phyloP scores from a whole-genome alignment of 805 yeast species.

The Saccharomycopsis capsularis region DNA sequence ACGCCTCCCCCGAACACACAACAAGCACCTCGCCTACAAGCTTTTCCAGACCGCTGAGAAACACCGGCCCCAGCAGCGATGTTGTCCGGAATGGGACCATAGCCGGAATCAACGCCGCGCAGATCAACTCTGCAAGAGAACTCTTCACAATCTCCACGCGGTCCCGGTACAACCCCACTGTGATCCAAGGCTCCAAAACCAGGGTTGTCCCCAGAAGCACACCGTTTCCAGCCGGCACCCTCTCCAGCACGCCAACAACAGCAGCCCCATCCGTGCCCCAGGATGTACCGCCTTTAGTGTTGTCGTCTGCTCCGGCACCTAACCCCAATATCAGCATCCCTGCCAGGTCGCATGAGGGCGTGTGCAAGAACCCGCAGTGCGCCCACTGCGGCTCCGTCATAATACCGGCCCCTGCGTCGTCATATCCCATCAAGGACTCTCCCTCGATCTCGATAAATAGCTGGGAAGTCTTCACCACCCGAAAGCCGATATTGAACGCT shows the following conservation, averaged over 20 bases:
- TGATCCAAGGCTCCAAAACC: background rate
- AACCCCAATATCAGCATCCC: slow-evolving; percentile 28
- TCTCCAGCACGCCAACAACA: background rate
- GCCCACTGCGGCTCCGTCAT: slow-evolving; percentile 63
- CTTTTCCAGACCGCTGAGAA: too few relatives aligned
- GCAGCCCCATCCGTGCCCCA: background rate
- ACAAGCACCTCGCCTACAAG: too few relatives aligned
- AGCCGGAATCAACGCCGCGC: slow-evolving; percentile 45
- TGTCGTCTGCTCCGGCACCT: background rate
- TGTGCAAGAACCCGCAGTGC: slow-evolving; percentile 42
- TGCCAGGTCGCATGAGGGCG: slow-evolving; percentile 33
- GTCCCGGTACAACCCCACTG: slow-evolving; percentile 29
- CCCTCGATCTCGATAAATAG: slow-evolving; percentile 65
- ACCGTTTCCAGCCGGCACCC: slow-evolving; percentile 1
- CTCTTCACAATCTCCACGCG: slow-evolving; percentile 47
- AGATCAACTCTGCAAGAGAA: slow-evolving; percentile 56
- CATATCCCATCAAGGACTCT: slow-evolving; percentile 52
- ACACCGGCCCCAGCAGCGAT: background rate
- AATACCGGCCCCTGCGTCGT: slow-evolving; percentile 69
- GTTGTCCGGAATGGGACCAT: background rate
- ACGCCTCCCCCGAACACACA: background rate
- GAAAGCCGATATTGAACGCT: slow-evolving; percentile 71
- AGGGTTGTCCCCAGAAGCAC: slow-evolving; percentile 1
- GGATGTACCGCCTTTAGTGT: too few relatives aligned
- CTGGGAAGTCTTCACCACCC: slow-evolving; percentile 70